phyloP scores from a whole-genome alignment of 352 stramenopile species.

The Phytophthora ohioensis region DNA sequence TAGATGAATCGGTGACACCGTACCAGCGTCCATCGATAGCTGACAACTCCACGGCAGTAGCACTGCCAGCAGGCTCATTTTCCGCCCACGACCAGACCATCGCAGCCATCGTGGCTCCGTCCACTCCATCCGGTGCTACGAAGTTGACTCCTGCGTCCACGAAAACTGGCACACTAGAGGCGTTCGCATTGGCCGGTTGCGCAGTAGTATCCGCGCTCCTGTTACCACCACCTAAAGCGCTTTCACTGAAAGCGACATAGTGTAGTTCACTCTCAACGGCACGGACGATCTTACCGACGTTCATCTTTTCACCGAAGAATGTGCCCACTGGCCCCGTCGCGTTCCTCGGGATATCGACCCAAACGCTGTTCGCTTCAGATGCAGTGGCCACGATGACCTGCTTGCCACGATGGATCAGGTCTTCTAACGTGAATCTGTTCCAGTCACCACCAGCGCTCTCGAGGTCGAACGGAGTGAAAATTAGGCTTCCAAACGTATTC shows the following conservation, averaged over 20 bases:
- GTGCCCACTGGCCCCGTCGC: constrained; percentile 18
- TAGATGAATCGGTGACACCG: constrained; percentile 38
- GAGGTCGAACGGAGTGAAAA: constrained; percentile 56
- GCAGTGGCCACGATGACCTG: constrained; percentile 57
- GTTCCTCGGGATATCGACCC: constrained; percentile 42
- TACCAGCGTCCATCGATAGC: constrained; percentile 61
- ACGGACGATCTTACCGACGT: constrained; percentile 51
- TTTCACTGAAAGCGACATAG: constrained; percentile 56
- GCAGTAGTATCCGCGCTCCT: constrained; percentile 16
- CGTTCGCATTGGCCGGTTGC: constrained; percentile 33
- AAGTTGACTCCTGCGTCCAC: constrained; percentile 63
- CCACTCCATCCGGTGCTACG: constrained; percentile 58
- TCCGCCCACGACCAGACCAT: constrained; percentile 70
- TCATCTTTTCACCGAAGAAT: constrained; percentile 49
- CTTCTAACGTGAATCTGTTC: constrained; percentile 50
- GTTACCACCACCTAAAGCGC: constrained; percentile 26
- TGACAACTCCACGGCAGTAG: constrained; percentile 46
- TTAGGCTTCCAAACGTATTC: constrained; percentile 48
- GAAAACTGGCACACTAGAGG: constrained; percentile 48
- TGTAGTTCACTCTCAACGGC: constrained; percentile 54
- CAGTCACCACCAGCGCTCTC: constrained; percentile 42
- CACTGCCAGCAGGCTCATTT: constrained; percentile 44
- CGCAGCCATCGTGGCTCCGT: constrained; percentile 50
- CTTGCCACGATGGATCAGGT: constrained; percentile 56
- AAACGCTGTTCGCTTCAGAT: constrained; percentile 48